Conservation (phyloP, 169 alveolate species). For the Eimeria maxima region DNA sequence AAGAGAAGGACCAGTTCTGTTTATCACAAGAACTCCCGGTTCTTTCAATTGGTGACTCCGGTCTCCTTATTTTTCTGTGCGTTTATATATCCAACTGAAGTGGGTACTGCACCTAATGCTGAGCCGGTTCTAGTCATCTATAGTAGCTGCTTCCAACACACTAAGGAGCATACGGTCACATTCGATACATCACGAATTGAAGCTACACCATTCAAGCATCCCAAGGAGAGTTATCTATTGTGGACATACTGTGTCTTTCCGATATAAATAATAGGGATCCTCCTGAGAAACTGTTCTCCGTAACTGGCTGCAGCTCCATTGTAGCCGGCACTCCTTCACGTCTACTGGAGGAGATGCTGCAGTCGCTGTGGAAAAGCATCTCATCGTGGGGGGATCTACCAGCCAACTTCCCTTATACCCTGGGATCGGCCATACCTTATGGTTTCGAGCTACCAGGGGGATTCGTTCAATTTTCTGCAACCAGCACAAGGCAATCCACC, state of each 20-base stretch:
- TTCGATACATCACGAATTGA: background rate
- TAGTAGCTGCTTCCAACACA: background rate
- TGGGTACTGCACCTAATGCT: constrained; percentile 23
- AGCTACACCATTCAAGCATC: background rate
- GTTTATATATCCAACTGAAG: background rate
- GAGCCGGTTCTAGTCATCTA: background rate
- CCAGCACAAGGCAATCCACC: constrained; percentile 47
- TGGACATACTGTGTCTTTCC: background rate
- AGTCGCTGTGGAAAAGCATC: constrained; percentile 69
- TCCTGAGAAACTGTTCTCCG: constrained; percentile 12
- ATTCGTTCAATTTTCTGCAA: constrained; percentile 47
- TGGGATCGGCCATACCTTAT: constrained; percentile 61
- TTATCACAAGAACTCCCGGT: constrained; percentile 11
- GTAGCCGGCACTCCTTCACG: constrained; percentile 39
- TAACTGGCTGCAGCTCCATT: constrained; percentile 5
- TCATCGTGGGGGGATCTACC: constrained; percentile 74
- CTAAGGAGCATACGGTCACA: background rate
- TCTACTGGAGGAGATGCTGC: constrained; percentile 57
- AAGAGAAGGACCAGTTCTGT: constrained; percentile 4
- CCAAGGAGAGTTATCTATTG: background rate
- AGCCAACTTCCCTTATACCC: constrained; percentile 45
- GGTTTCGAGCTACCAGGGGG: constrained; percentile 69
- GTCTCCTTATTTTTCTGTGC: background rate
- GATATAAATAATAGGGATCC: background rate
- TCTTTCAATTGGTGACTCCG: background rate